Conservation (phyloP, 345 rosid genomes). For the Citrus trifoliata region DNA sequence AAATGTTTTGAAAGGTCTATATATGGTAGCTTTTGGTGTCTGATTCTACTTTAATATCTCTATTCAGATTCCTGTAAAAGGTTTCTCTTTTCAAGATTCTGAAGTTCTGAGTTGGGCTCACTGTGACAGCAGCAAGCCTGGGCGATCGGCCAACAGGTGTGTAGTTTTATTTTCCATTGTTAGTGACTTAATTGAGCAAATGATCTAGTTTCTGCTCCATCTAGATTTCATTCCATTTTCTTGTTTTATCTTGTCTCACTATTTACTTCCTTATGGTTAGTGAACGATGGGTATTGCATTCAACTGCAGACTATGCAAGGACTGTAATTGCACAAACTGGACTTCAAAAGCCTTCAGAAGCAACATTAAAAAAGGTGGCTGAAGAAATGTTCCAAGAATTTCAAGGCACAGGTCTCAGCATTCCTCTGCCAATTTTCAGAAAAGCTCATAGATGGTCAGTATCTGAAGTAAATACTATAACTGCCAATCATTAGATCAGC, state of each 20-base stretch:
- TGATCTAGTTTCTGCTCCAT: not conserved
- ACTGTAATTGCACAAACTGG: conserved; percentile 57
- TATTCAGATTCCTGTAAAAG: conserved; percentile 63
- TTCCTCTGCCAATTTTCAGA: conserved; percentile 63
- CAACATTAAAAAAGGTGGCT: conserved; percentile 44
- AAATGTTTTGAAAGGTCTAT: not conserved
- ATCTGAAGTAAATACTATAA: not conserved
- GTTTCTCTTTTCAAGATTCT: conserved; percentile 63
- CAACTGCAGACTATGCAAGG: conserved; percentile 58
- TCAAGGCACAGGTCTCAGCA: conserved; percentile 47
- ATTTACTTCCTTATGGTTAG: conserved; percentile 22
- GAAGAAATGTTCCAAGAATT: conserved; percentile 72
- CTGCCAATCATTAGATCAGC: not conserved
- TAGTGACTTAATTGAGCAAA: not conserved
- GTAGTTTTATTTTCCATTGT: not conserved
- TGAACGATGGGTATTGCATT: conserved; percentile 86
- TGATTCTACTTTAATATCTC: conserved; percentile 14
- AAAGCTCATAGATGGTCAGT: conserved; percentile 88
- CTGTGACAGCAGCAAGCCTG: conserved; percentile 81
- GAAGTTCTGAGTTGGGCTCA: conserved; percentile 65
- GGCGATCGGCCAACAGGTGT: conserved; percentile 61
- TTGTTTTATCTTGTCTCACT: not conserved
- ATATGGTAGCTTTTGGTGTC: not conserved
- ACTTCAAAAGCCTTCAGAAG: conserved; percentile 58
- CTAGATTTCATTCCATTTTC: not conserved